Evolutionary conservation across 345 rosid genomes (phyloP).

Genomic region (Pistacia vera): DNA sequence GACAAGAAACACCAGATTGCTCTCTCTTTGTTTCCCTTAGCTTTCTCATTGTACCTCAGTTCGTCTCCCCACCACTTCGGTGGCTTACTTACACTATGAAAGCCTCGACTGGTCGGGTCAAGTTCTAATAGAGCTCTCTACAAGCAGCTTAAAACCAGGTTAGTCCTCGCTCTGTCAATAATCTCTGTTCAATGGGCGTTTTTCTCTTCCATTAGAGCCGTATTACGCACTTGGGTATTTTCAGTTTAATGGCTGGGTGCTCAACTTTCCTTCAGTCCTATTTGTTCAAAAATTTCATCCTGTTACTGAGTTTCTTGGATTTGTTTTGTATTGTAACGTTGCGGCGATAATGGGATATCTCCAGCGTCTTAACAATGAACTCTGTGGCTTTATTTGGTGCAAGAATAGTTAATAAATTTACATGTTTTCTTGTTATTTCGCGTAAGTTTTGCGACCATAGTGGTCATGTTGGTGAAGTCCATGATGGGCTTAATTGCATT

Average conservation of each 20-base stretch:
- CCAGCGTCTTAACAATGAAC: slow-evolving; percentile 44
- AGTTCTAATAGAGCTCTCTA: neutral
- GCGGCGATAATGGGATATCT: slow-evolving; percentile 46
- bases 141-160: slow-evolving; percentile 22
- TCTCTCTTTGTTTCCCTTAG: neutral
- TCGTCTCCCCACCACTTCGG: neutral
- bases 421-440: slow-evolving; percentile 31
- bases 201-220: neutral
- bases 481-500: slow-evolving; percentile 43
- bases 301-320: slow-evolving; percentile 20
- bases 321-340: slow-evolving; percentile 16
- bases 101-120: neutral
- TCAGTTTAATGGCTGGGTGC: slow-evolving; percentile 28
- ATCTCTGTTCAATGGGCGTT: neutral
- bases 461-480: slow-evolving; percentile 31
- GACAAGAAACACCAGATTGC: neutral
- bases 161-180: neutral
- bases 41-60: neutral
- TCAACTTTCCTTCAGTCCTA: neutral
- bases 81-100: neutral
- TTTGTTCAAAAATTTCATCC: slow-evolving; percentile 4
- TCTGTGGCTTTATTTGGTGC: slow-evolving; percentile 42
- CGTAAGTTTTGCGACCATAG: slow-evolving; percentile 44
- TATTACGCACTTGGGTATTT: slow-evolving; percentile 7
- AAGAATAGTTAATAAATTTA: slow-evolving; percentile 44